These are phyloP conservation scores for Fusarium sp. DNA, from an alignment of 2,329 filamentous ascomycete genomes.

Conservation along the genomic window DNA sequence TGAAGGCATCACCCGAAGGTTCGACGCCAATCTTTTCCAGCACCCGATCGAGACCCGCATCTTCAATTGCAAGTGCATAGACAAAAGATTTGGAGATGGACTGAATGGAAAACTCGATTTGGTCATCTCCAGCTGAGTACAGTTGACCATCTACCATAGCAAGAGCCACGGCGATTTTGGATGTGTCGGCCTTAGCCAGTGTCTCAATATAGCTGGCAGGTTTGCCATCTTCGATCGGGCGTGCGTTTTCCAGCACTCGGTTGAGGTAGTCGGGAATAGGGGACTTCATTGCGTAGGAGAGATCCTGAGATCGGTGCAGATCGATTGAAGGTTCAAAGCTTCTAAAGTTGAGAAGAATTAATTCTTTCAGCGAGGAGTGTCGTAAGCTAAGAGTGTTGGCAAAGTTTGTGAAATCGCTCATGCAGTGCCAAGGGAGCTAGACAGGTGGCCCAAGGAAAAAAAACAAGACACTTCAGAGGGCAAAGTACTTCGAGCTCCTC, in stretches of 20 bases:
- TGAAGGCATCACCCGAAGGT: constrained; percentile 55
- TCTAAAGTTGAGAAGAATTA: background rate
- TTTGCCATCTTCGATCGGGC: constrained; percentile 46
- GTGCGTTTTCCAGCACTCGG: constrained; percentile 48
- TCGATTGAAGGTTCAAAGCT: background rate
- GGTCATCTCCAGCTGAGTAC: constrained; percentile 55
- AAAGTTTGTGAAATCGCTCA: constrained; percentile 20
- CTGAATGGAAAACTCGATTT: constrained; percentile 56
- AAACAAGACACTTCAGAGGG: background rate
- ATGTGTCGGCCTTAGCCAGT: constrained; percentile 54
- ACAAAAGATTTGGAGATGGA: constrained; percentile 57
- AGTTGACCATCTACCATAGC: constrained; percentile 56
- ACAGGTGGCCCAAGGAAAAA: background rate
- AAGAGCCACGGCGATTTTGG: constrained; percentile 53
- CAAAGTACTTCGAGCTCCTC: background rate
- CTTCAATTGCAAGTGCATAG: constrained; percentile 56
- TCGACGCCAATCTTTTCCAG: constrained; percentile 56
- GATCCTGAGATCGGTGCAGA: background rate
- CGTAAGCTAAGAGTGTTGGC: constrained; percentile 27
- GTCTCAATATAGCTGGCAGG: constrained; percentile 54
- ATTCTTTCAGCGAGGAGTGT: constrained; percentile 16
- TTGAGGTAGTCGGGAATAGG: constrained; percentile 52
- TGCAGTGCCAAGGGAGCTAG: constrained; percentile 5
- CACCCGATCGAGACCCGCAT: constrained; percentile 50
- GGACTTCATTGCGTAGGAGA: constrained; percentile 46